phyloP scores from a whole-genome alignment of 495 filamentous ascomycete genomes.

The Friedmanniomyces simplex region DNA sequence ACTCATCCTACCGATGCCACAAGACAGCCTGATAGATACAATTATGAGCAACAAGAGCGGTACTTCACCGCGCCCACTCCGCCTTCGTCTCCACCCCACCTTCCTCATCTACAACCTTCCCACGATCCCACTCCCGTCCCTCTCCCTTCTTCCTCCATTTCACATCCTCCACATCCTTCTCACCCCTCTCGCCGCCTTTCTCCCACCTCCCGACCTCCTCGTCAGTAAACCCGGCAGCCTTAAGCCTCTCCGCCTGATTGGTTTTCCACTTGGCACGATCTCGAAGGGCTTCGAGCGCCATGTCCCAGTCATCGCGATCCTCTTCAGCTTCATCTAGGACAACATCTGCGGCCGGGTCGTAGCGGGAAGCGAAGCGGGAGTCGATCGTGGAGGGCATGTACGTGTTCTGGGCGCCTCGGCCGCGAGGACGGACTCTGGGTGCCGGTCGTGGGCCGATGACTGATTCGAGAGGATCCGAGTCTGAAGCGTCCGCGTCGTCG shows the following conservation, averaged over 20 bases:
- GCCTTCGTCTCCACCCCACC: conserved; percentile 47
- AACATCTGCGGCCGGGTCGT: conserved; percentile 66
- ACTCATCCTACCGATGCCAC: too few relatives aligned
- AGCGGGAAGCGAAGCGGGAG: conserved; percentile 61
- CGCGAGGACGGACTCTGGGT: conserved; percentile 50
- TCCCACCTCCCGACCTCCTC: conserved; percentile 71
- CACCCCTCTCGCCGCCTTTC: conserved; percentile 49
- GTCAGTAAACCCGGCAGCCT: conserved; percentile 69
- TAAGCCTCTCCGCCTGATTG: conserved; percentile 65
- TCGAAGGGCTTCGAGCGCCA: conserved; percentile 65
- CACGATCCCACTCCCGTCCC: conserved; percentile 82
- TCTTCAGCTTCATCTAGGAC: conserved; percentile 39
- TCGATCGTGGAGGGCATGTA: conserved; percentile 56
- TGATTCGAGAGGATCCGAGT: conserved; percentile 69
- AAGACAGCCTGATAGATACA: too few relatives aligned
- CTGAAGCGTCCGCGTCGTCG: conserved; percentile 16
- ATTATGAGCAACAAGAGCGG: too few relatives aligned
- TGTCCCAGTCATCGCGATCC: conserved; percentile 61
- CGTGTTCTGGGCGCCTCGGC: conserved; percentile 53
- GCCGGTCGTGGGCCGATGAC: conserved; percentile 66
- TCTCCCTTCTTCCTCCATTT: conserved; percentile 71
- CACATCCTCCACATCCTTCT: conserved; percentile 54
- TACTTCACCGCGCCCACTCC: background rate
- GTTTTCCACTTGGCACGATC: conserved; percentile 74
- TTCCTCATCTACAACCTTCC: conserved; percentile 62